A percentile compares a stretch with the other conserved stretches of the same genome.
These are phyloP conservation scores for Rossbeevera mucosa DNA, from an alignment of 768 basidiomycete species.

Conservation along the genomic window DNA sequence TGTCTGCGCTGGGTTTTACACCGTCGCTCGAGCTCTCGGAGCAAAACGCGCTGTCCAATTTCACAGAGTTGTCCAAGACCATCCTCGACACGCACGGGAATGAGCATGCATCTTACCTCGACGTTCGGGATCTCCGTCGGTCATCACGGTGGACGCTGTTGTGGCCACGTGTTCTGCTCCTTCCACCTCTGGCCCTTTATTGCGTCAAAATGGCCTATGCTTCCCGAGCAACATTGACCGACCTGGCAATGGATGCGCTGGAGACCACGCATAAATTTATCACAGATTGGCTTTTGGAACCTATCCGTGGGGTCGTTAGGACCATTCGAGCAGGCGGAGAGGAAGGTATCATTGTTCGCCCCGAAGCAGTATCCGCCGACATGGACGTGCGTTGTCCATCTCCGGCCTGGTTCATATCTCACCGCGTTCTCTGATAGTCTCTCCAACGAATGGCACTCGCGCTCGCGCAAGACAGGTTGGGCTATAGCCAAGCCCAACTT, in stretches of 20 bases:
- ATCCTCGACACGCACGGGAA: conserved; percentile 27
- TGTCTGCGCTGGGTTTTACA: conserved; percentile 14
- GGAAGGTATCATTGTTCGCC: conserved; percentile 67
- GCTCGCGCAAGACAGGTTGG: conserved; percentile 76
- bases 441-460: conserved; percentile 90
- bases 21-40: conserved; percentile 11
- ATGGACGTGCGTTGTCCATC: conserved; percentile 52
- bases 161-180: conserved; percentile 79
- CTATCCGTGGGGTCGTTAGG: conserved; percentile 72
- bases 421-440: conserved; percentile 46
- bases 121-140: conserved; percentile 45
- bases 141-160: conserved; percentile 64
- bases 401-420: not conserved
- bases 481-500: conserved; percentile 62
- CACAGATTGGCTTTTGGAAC: conserved; percentile 81
- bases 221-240: conserved; percentile 53
- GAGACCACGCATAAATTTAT: conserved; percentile 73
- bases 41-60: conserved; percentile 9
- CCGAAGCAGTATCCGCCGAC: conserved; percentile 82
- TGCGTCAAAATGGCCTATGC: conserved; percentile 47
- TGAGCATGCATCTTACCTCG: conserved; percentile 29
- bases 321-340: conserved; percentile 83
- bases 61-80: conserved; percentile 15
- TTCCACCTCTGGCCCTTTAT: conserved; percentile 65
- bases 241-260: conserved; percentile 53